phyloP scores from a whole-genome alignment of 495 filamentous ascomycete genomes.

The Daldinia grandis region DNA sequence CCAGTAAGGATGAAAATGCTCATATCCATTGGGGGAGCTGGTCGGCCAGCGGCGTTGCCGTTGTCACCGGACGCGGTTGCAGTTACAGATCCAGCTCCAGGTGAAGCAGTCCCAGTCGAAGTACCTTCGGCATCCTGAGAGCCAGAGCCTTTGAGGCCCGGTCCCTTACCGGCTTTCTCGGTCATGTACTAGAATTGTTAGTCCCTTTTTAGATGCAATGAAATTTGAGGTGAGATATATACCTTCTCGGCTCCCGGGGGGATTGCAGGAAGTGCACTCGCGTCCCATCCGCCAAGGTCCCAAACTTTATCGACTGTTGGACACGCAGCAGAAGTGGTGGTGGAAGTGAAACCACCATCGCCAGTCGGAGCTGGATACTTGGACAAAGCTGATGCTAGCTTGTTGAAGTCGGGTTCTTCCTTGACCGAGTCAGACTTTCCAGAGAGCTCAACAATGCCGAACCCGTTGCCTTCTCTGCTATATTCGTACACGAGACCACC shows the following conservation, averaged over 20 bases:
- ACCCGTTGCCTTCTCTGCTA: constrained; percentile 76
- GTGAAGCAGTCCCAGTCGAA: constrained; percentile 68
- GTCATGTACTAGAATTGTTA: constrained; percentile 67
- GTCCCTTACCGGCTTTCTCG: constrained; percentile 74
- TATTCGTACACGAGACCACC: constrained; percentile 98
- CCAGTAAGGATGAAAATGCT: constrained; percentile 63
- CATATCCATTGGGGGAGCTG: constrained; percentile 58
- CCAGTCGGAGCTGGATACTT: constrained; percentile 72
- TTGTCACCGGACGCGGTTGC: constrained; percentile 51
- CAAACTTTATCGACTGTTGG: constrained; percentile 74
- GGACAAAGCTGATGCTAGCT: constrained; percentile 70
- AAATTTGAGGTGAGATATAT: not conserved
- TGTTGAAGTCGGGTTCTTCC: constrained; percentile 65
- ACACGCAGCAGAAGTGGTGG: constrained; percentile 71
- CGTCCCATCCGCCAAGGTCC: constrained; percentile 66
- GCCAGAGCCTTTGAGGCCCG: constrained; percentile 75
- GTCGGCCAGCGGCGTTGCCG: constrained; percentile 50
- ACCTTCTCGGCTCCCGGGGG: constrained; percentile 66
- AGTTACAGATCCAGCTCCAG: constrained; percentile 66
- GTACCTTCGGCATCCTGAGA: constrained; percentile 71
- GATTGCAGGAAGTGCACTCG: constrained; percentile 74
- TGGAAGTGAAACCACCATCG: constrained; percentile 78
- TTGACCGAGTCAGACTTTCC: constrained; percentile 58
- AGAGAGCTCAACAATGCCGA: constrained; percentile 78
- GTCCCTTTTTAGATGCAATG: not conserved